These are phyloP conservation scores for Anthostomella pinea DNA, from an alignment of 2,329 filamentous ascomycete genomes.

Conservation along the genomic window DNA sequence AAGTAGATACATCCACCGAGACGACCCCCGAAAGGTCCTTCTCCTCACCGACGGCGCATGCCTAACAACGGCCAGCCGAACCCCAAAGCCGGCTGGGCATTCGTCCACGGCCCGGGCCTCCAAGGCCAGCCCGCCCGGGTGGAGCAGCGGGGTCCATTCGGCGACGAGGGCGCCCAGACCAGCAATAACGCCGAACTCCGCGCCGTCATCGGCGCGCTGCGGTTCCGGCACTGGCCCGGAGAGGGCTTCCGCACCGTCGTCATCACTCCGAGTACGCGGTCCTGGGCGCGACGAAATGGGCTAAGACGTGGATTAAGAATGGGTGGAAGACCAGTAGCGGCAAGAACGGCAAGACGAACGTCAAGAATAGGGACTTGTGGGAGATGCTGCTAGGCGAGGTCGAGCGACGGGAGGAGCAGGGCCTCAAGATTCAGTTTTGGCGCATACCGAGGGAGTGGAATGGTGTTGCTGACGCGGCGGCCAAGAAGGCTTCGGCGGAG, in stretches of 20 bases:
- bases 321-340: conserved; percentile 46
- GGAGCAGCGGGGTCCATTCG: conserved; percentile 42
- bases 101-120: conserved; percentile 27
- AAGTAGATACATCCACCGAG: conserved; percentile 31
- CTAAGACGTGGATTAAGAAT: conserved; percentile 40
- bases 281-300: conserved; percentile 42
- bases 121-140: conserved; percentile 32
- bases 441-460: conserved; percentile 44
- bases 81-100: conserved; percentile 40
- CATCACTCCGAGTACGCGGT: conserved; percentile 52
- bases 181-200: conserved; percentile 56
- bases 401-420: conserved; percentile 27
- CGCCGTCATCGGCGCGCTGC: conserved; percentile 49
- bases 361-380: conserved; percentile 55
- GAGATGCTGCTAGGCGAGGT: conserved; percentile 42
- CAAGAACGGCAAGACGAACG: conserved; percentile 24
- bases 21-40: conserved; percentile 32
- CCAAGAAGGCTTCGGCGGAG: conserved; percentile 18
- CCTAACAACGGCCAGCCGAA: conserved; percentile 38
- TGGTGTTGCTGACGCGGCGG: conserved; percentile 36
- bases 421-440: conserved; percentile 45
- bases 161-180: conserved; percentile 36
- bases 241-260: conserved; percentile 43
- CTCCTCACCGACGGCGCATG: conserved; percentile 48
- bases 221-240: conserved; percentile 40